Conservation (phyloP, 1,284 basidiomycete species). For the Termitomyces sp. region DNA sequence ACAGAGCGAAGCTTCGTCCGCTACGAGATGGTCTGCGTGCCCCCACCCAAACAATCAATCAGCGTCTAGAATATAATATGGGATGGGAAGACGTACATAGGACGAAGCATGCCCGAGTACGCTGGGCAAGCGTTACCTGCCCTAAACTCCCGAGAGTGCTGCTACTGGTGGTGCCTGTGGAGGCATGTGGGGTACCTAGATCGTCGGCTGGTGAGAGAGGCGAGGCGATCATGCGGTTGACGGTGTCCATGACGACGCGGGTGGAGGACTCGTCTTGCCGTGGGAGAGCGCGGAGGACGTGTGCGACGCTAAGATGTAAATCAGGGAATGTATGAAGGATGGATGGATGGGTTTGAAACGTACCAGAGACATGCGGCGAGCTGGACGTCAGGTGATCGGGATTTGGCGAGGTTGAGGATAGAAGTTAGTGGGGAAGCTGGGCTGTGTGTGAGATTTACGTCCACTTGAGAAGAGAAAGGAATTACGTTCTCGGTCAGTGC, state of each 20-base stretch:
- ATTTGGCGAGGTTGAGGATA: conserved; percentile 47
- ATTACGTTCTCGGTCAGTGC: conserved; percentile 36
- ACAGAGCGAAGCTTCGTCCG: conserved; percentile 65
- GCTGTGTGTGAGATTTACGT: background rate
- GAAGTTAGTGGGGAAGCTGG: conserved; percentile 26
- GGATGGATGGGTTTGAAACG: conserved; percentile 9
- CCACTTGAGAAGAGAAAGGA: background rate
- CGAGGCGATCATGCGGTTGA: conserved; percentile 51
- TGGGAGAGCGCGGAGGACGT: conserved; percentile 11
- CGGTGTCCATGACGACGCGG: conserved; percentile 55
- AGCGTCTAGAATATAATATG: background rate
- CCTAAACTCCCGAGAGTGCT: background rate
- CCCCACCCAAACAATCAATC: background rate
- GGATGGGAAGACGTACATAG: conserved; percentile 40
- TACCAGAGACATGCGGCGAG: conserved; percentile 68
- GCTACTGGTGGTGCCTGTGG: background rate
- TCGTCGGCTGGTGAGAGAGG: conserved; percentile 17
- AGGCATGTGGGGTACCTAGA: background rate
- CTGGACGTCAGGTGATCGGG: conserved; percentile 52
- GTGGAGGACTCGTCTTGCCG: conserved; percentile 38
- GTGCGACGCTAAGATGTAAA: conserved; percentile 22
- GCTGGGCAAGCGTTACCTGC: conserved; percentile 20
- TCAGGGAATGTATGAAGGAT: background rate
- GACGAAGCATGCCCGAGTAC: conserved; percentile 63
- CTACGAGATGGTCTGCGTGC: conserved; percentile 58